Percentiles rank a stretch among this genome's conserved stretches.
phyloP scores from a whole-genome alignment of 345 rosid genomes.

The Linum trigynum region DNA sequence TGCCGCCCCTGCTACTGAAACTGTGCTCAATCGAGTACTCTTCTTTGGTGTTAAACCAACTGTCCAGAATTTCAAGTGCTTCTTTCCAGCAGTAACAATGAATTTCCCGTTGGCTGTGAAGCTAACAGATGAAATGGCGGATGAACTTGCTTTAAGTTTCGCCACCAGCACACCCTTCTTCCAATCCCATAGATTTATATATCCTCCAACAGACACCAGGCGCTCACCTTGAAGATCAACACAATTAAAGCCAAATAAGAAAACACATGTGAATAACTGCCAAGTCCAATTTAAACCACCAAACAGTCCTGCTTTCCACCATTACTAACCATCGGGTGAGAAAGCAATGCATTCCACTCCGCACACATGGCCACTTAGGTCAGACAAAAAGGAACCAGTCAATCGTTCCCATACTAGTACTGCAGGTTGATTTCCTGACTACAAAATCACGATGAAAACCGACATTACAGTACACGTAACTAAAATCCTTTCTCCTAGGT shows the following conservation, averaged over 20 bases:
- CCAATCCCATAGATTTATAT: conserved; percentile 81
- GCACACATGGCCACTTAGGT: conserved; percentile 64
- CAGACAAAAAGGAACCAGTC: conserved; percentile 41
- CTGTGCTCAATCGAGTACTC: conserved; percentile 36
- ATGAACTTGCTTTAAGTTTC: conserved; percentile 65
- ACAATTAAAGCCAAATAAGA: neutral
- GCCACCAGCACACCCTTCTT: conserved; percentile 41
- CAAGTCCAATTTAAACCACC: neutral
- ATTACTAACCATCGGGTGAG: conserved; percentile 64
- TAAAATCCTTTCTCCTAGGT: neutral
- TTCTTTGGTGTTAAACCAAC: conserved; percentile 45
- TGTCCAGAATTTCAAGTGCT: conserved; percentile 70
- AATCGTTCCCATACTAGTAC: conserved; percentile 65
- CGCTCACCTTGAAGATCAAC: conserved; percentile 43
- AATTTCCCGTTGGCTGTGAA: conserved; percentile 58
- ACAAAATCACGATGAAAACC: conserved; percentile 27
- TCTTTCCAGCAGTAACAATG: conserved; percentile 67
- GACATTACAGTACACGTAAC: neutral
- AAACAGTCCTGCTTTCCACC: neutral
- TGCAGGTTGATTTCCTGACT: conserved; percentile 68
- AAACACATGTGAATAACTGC: neutral
- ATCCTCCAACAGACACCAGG: conserved; percentile 71
- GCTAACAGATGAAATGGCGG: conserved; percentile 46
- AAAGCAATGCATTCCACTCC: conserved; percentile 73
- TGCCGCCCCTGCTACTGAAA: conserved; percentile 15